Conservation (phyloP, 2,329 filamentous ascomycete genomes). For the Verticillium nonalfalfae region DNA sequence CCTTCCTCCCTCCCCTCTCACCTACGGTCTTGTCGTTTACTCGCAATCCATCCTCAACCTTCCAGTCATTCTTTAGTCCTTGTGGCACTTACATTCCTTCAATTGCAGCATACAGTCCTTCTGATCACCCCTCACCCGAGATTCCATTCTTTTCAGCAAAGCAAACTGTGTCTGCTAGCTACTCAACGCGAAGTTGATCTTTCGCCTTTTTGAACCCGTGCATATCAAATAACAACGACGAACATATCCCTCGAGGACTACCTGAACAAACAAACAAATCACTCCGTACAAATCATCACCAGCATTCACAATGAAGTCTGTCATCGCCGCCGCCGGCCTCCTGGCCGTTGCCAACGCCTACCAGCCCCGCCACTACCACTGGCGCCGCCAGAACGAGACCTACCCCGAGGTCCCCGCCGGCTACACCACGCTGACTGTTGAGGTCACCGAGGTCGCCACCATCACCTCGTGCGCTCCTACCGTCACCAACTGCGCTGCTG, state of each 20-base stretch:
- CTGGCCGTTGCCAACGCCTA: constrained; percentile 34
- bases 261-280: background rate
- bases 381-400: constrained; percentile 13
- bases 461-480: constrained; percentile 52
- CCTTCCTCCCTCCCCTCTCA: constrained; percentile 2
- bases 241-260: background rate
- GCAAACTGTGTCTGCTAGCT: constrained; percentile 14
- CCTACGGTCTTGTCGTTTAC: constrained; percentile 1
- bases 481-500: constrained; percentile 48
- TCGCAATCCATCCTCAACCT: background rate
- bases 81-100: constrained; percentile 14
- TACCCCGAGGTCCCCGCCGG: constrained; percentile 8
- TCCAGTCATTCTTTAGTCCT: constrained; percentile 13
- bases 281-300: constrained; percentile 10
- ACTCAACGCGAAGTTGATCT: constrained; percentile 11
- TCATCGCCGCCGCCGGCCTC: constrained; percentile 34
- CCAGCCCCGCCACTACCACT: constrained; percentile 26
- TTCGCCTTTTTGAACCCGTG: constrained; percentile 8
- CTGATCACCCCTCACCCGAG: constrained; percentile 5
- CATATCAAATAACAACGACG: background rate
- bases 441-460: constrained; percentile 48
- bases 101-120: constrained; percentile 1
- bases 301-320: constrained; percentile 40
- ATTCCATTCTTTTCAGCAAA: constrained; percentile 7
- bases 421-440: constrained; percentile 39